A percentile compares a stretch with the other conserved stretches of the same genome.
phyloP scores from a whole-genome alignment of 805 yeast genomes.

The Hyphopichia homilentoma region DNA sequence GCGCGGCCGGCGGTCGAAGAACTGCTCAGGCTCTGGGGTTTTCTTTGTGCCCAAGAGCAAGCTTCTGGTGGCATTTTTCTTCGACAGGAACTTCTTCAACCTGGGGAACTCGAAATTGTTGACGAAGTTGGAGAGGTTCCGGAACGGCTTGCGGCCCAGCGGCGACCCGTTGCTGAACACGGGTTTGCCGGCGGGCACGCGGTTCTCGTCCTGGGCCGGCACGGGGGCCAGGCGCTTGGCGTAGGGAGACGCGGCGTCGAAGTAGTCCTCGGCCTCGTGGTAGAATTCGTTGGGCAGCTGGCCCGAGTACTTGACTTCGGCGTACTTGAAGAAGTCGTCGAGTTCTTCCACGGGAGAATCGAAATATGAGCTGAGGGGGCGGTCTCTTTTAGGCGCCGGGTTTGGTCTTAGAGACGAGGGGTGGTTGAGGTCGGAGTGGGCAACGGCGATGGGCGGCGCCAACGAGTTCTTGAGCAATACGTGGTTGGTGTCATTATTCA shows the following conservation, averaged over 20 bases:
- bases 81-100: constrained; percentile 18
- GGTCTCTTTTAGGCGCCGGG: constrained; percentile 10
- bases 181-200: constrained; percentile 1
- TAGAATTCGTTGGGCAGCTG: constrained; percentile 1
- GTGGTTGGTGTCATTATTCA: not conserved
- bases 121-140: constrained; percentile 22
- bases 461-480: not conserved
- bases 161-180: constrained; percentile 14
- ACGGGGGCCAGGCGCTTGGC: constrained; percentile 1
- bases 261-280: constrained; percentile 5
- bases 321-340: constrained; percentile 4
- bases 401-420: not conserved
- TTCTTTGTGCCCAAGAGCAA: constrained; percentile 16
- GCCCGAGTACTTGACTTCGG: constrained; percentile 2
- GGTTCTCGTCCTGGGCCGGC: constrained; percentile 2
- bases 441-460: not conserved
- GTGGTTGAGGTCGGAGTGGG: not conserved
- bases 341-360: constrained; percentile 32
- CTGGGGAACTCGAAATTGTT: constrained; percentile 13
- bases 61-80: constrained; percentile 15
- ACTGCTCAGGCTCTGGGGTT: constrained; percentile 9
- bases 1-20: not conserved
- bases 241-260: constrained; percentile 3
- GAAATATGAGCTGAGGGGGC: constrained; percentile 34
- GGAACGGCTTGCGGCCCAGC: constrained; percentile 22